A percentile compares a stretch with the other conserved stretches of the same genome.
Conservation (phyloP, 2,329 filamentous ascomycete species). For the Thelonectria blattea region DNA sequence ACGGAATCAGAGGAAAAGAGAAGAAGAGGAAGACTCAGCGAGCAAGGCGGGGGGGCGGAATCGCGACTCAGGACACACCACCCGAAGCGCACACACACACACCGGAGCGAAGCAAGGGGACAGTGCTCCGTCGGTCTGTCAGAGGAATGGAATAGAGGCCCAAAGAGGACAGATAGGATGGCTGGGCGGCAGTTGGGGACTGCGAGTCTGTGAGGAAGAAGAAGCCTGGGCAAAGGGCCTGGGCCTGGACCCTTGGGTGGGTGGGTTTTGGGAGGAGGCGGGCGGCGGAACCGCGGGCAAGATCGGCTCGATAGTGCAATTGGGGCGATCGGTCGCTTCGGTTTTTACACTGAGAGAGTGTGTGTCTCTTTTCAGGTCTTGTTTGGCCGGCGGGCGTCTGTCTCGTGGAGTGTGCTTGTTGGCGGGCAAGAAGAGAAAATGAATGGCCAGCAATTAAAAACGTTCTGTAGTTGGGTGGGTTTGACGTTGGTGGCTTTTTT, state of each 20-base stretch:
- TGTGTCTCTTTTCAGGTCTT: background rate
- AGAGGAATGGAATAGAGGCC: conserved; percentile 14
- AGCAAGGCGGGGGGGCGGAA: conserved; percentile 6
- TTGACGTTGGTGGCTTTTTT: conserved; percentile 7
- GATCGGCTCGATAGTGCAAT: conserved; percentile 30
- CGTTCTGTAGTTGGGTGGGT: background rate
- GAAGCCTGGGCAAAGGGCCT: conserved; percentile 30
- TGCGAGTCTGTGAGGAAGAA: background rate
- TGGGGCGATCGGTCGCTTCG: conserved; percentile 25
- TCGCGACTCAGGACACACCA: conserved; percentile 10
- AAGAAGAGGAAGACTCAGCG: background rate
- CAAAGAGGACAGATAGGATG: background rate
- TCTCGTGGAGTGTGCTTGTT: background rate
- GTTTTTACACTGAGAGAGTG: background rate
- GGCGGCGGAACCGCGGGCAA: conserved; percentile 34
- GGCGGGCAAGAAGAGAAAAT: conserved; percentile 1
- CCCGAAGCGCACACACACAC: no score
- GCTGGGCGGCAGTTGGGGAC: conserved; percentile 22
- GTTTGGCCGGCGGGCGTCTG: background rate
- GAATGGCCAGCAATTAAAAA: background rate
- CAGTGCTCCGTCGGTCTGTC: conserved; percentile 4
- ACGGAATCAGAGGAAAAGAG: background rate
- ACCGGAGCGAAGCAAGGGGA: background rate
- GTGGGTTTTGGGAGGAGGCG: conserved; percentile 34
- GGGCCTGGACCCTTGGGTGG: conserved; percentile 26